These are phyloP conservation scores for Saturnispora halmiae DNA, from an alignment of 805 yeast genomes.

Conservation along the genomic window DNA sequence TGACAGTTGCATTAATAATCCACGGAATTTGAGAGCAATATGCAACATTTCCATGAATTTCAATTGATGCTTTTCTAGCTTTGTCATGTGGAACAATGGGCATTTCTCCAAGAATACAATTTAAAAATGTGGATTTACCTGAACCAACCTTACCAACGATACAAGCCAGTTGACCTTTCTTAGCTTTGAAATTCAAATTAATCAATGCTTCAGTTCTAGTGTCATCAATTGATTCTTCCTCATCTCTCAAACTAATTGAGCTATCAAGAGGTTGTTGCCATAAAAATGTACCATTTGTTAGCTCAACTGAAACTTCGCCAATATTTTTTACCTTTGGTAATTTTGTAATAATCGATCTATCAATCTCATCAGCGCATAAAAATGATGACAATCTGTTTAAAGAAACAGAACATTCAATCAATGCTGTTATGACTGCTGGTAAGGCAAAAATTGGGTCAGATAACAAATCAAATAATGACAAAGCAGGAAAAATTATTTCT, in stretches of 20 bases:
- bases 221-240: constrained; percentile 23
- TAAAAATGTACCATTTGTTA: constrained; percentile 43
- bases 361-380: constrained; percentile 35
- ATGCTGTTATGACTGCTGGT: constrained; percentile 47
- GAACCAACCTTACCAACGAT: constrained; percentile 60
- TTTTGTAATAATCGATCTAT: constrained; percentile 27
- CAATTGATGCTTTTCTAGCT: constrained; percentile 15
- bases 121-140: constrained; percentile 53
- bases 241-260: constrained; percentile 12
- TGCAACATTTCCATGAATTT: constrained; percentile 37
- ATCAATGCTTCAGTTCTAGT: constrained; percentile 33
- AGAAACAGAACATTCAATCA: constrained; percentile 54
- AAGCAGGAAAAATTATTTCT: constrained; percentile 60
- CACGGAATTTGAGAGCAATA: constrained; percentile 75
- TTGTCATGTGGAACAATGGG: constrained; percentile 29
- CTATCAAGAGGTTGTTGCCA: constrained; percentile 32
- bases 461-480: constrained; percentile 49
- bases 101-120: constrained; percentile 46
- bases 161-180: constrained; percentile 46
- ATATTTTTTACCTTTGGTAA: constrained; percentile 18
- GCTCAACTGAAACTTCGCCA: constrained; percentile 32
- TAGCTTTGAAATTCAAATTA: constrained; percentile 40
- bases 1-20: constrained; percentile 91
- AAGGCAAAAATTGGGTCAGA: constrained; percentile 51
- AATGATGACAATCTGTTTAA: constrained; percentile 44